Base-by-base conservation (phyloP, 2,329 filamentous ascomycete species). In the Fusarium paranaense region DNA sequence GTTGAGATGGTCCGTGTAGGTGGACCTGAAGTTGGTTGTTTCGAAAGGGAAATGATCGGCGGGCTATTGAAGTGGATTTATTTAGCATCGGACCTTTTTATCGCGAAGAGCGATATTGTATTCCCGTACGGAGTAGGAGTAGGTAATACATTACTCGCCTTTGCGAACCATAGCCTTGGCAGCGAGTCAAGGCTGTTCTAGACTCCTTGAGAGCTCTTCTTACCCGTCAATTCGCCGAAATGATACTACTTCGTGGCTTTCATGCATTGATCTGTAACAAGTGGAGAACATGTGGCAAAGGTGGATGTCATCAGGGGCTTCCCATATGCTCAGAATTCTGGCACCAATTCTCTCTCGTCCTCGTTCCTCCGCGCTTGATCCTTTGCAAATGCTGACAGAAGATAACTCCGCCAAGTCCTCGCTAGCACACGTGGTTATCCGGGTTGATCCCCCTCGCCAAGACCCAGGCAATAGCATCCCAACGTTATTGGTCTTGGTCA, bases 11-110 rank as follows among this genome's bases (percentile, higher is more conserved):
- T 22, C 37, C 37, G 37, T 60, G 57, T 45, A 35, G 7, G 30
- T 16, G 57, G 57, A 42, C 50, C 27, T 54, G 38, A 32, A 37
- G 40, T 30, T 2, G 7, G 7, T 13, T 9, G 16, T 33, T 47
- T 61, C 25, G 5, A 35, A 45, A 61, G 11, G 58, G 58, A 37
- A 62, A 62, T 62, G 60, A 62, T 62, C 60, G 3, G 60, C 60
- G 33, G 60, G 33, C 40, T 18, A 33, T n/a, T 14, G 27, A 47
- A 45, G 58, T 61, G 38, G 27, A 47, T 18, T 27, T 58, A 5
- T 20, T 45, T 45, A 13, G 22, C 20, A 33, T 62, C 40, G 40
- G 40, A 42, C 57, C 33, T 58, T 38, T 40, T 27, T 37, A 38
- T 33, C 16, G 11, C 16, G 35, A 59, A 59, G 56, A 10, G 20